Percentiles rank a stretch among this genome's conserved stretches.
Conservation (phyloP, 2,329 filamentous ascomycete genomes). For the Cercospora sp. region DNA sequence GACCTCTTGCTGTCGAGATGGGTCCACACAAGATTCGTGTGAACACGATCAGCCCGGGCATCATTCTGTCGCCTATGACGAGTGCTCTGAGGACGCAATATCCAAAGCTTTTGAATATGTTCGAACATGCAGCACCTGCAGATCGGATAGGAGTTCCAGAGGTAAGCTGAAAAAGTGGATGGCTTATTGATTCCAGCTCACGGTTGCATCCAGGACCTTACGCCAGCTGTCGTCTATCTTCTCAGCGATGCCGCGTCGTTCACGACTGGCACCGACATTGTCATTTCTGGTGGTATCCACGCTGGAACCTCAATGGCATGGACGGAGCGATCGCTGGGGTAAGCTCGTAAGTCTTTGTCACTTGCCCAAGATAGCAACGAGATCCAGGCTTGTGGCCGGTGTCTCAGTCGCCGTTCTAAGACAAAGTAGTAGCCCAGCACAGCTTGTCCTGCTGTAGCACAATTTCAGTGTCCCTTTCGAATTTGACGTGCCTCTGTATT, state of each 20-base stretch:
- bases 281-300: conserved; percentile 23
- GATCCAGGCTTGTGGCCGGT: neutral
- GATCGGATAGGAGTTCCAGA: conserved; percentile 38
- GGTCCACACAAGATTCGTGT: conserved; percentile 36
- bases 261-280: conserved; percentile 22
- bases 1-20: conserved; percentile 29
- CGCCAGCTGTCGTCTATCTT: conserved; percentile 18
- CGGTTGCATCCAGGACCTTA: conserved; percentile 45
- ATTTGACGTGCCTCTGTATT: neutral
- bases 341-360: too few species aligned
- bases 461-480: neutral
- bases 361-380: neutral
- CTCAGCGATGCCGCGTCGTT: conserved; percentile 21
- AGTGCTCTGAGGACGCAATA: conserved; percentile 15
- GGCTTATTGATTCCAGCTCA: neutral
- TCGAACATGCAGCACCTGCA: conserved; percentile 19
- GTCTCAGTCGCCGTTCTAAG: neutral
- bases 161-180: neutral
- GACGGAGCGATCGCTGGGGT: neutral
- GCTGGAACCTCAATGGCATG: conserved; percentile 18
- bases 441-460: neutral
- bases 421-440: neutral
- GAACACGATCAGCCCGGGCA: conserved; percentile 38
- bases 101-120: conserved; percentile 29
- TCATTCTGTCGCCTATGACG: conserved; percentile 35